Evolutionary conservation across 1,139 yeast species (phyloP), one percentile per base, ranked within the genome.

Genomic region (Pneumocystis oryctolagi): DNA sequence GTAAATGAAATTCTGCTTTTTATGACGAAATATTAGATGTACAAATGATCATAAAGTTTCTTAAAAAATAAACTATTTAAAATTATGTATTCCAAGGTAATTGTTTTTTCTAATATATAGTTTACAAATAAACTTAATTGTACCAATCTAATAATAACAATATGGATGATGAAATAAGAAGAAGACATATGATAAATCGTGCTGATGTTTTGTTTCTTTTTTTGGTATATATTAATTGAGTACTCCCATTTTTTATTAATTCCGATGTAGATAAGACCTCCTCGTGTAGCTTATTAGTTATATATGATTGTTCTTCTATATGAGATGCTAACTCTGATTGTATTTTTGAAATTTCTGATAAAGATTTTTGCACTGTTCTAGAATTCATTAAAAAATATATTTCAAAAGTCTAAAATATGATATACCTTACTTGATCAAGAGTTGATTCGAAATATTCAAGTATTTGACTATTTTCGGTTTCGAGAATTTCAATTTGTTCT

Each of bases 261-360:
- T 80, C 70, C 63, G 84, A 82, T 1, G 89, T 83, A 67, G 82
- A 82, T 64, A 83, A 84, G 65, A 88, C 94, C 66, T 84, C 85
- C 64, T 85, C 87, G 64, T 84, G 74, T 66, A 92, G 77, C 57
- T 79, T 77, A 64, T 81, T 79, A 53, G 92, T 87, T 71, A 83
- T 85, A 62, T 84, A 86, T 3, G 87, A 83, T 73, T 92, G 98
- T 0, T 82, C 74, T 42, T 84, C 83, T 62, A 92, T 76, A 70
- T 90, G 95, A 62, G 84, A 77, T 3, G 89, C 80, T 65, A 92
- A 77, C 70, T 89, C 95, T 39, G 85, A 79, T 70, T 89, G 95
- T 67, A 92, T 74, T 63, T 84, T 82, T 1, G 92, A 81, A 61
- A 92, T 86, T 71, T 89, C 97, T 62, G 84, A 75, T 76, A 90